Percentiles rank a stretch among this genome's conserved stretches.
phyloP scores from a whole-genome alignment of 371 early-diverging fungal genomes.

The Chytridiales sp. region DNA sequence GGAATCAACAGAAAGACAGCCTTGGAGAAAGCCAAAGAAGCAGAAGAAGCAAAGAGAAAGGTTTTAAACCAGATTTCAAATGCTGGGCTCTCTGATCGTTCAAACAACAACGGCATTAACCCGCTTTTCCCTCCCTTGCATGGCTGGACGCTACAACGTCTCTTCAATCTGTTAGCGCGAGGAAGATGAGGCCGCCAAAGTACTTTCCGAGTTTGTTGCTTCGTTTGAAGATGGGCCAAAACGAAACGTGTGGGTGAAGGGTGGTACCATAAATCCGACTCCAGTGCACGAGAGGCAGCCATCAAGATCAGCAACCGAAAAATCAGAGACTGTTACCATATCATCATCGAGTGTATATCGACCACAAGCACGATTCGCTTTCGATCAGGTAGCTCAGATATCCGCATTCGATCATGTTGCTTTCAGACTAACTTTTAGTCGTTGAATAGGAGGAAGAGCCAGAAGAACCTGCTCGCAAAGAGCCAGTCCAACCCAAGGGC shows the following conservation, averaged over 20 bases:
- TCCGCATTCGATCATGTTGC: background rate
- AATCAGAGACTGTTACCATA: background rate
- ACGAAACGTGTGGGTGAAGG: constrained; percentile 63
- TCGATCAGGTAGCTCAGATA: too few relatives aligned
- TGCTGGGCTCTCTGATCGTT: background rate
- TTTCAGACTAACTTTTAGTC: background rate
- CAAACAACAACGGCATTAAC: background rate
- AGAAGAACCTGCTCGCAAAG: background rate
- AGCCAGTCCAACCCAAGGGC: constrained; percentile 14
- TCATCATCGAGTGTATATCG: too few relatives aligned
- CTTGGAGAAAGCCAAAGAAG: constrained; percentile 75
- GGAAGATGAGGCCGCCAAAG: constrained; percentile 70
- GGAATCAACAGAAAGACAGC: constrained; percentile 67
- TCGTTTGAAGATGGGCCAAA: constrained; percentile 70
- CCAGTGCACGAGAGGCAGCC: background rate
- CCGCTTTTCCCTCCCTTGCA: background rate
- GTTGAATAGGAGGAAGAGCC: constrained; percentile 12
- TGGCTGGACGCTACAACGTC: background rate
- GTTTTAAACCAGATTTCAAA: constrained; percentile 37
- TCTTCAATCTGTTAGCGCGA: constrained; percentile 35
- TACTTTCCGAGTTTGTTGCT: constrained; percentile 81
- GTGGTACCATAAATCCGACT: constrained; percentile 47
- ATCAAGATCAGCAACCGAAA: background rate
- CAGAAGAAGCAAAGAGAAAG: constrained; percentile 68
- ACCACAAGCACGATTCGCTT: too few relatives aligned